Evolutionary conservation across 306 rosid genomes (phyloP), one percentile per base, ranked within the genome.

Genomic region (Trichosanthes truncata): DNA sequence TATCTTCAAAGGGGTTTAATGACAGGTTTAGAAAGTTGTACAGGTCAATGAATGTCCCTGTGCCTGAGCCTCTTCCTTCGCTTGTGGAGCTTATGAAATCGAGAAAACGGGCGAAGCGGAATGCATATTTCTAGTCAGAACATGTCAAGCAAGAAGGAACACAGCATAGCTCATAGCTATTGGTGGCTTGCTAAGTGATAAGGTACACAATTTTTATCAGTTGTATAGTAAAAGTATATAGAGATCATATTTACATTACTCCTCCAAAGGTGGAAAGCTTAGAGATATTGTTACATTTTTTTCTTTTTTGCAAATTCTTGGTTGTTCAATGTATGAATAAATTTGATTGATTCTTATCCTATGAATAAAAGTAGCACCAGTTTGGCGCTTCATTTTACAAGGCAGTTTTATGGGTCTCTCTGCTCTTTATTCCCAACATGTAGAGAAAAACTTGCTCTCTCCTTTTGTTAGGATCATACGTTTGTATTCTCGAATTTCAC

Each of bases 21-120:
- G 92, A 79, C 55, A 61, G 81, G 67, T 77, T 89, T 46, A 82
- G 87, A 81, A 90, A 85, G 87, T 60, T 87, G 81, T 90, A 90
- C 82, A 86, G 93, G 86, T 84, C 91, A 59, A 90, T 85, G 91
- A 90, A 89, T 80, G 87, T 91, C 67, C 84, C 95, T 68, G 87
- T 90, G 79, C 98, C 92, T 53, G 79, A 82, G 83, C 97, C 94
- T 48, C 97, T 91, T 85, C 95, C 97, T 61, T 88, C 95, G 6
- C 86, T 93, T 43, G 79, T 79, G 75, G 86, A 84, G 68, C 92
- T 89, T 20, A 74, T 85, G 89, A 93, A 89, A 38, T 61, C 87
- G 51, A 82, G 60, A 77, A 91, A 91, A 89, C 86, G 91, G 80
- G 79, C 81, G 73, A 91, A 84, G 89, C 86, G 91, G 86, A 55